Percentiles rank a stretch among this genome's conserved stretches.
phyloP scores from a whole-genome alignment of 2,329 filamentous ascomycete genomes.

The Penicillium olsonii region DNA sequence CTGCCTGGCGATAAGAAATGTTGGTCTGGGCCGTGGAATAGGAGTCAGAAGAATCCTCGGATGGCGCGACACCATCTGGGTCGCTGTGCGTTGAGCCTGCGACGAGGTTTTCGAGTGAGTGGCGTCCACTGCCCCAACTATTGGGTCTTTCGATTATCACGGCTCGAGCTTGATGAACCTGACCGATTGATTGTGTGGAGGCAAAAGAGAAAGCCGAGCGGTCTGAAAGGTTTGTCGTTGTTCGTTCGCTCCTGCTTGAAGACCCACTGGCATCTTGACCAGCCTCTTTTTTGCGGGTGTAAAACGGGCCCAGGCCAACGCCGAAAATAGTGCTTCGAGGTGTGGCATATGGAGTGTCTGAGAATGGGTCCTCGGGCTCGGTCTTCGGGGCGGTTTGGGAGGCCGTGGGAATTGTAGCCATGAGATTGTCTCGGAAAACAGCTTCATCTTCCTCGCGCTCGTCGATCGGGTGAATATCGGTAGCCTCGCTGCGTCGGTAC shows the following conservation, averaged over 20 bases:
- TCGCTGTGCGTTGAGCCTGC: conserved; percentile 25
- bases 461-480: conserved; percentile 64
- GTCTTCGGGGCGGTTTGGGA: conserved; percentile 2
- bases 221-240: conserved; percentile 58
- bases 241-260: conserved; percentile 56
- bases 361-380: conserved; percentile 28
- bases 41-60: conserved; percentile 50
- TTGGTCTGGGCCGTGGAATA: conserved; percentile 55
- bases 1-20: conserved; percentile 52
- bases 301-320: conserved; percentile 25
- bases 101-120: conserved; percentile 28
- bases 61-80: conserved; percentile 27
- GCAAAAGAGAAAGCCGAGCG: conserved; percentile 48
- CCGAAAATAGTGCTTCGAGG: conserved; percentile 29
- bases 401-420: conserved; percentile 19
- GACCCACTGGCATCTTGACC: conserved; percentile 34
- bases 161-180: conserved; percentile 18
- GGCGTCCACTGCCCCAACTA: conserved; percentile 26
- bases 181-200: conserved; percentile 32
- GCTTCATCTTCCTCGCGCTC: conserved; percentile 62
- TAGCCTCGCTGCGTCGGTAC: conserved; percentile 50
- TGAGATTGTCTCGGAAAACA: conserved; percentile 21
- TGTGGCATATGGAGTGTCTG: conserved; percentile 28
- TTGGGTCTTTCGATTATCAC: conserved; percentile 23
- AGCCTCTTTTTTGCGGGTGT: conserved; percentile 21